These are phyloP conservation scores for Mortierella alpina DNA, from an alignment of 192 early-diverging fungal genomes.

Conservation along the genomic window DNA sequence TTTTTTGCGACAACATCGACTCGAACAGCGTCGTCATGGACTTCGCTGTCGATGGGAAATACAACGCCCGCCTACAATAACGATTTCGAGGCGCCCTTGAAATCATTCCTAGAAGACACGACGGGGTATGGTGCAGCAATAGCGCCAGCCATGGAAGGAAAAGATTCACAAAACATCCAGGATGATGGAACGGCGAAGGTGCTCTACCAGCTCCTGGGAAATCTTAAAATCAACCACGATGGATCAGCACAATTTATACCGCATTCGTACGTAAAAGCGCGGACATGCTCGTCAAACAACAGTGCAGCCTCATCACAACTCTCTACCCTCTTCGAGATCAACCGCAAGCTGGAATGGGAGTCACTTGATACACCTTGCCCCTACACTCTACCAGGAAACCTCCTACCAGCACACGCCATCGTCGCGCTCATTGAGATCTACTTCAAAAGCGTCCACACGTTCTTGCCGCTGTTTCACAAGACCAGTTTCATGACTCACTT, in stretches of 20 bases:
- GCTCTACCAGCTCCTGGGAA: slow-evolving; percentile 10
- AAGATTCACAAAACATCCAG: not conserved
- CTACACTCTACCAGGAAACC: slow-evolving; percentile 15
- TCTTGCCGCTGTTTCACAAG: slow-evolving; percentile 64
- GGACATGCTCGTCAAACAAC: not conserved
- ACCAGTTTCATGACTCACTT: slow-evolving; percentile 52
- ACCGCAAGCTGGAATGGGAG: slow-evolving; percentile 22
- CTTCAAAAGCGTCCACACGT: slow-evolving; percentile 66
- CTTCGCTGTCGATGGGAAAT: no score
- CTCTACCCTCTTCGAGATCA: slow-evolving; percentile 5
- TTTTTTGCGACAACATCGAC: no score
- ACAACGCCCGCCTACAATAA: no score
- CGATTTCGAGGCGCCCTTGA: no score
- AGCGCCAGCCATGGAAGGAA: not conserved
- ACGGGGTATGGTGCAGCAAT: not conserved
- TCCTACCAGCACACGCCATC: slow-evolving; percentile 18
- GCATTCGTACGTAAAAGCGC: slow-evolving; percentile 20
- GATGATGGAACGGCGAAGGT: not conserved
- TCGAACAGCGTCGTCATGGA: no score
- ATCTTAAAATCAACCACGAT: slow-evolving; percentile 19
- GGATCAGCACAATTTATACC: slow-evolving; percentile 22
- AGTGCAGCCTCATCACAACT: not conserved
- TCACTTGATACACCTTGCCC: slow-evolving; percentile 22
- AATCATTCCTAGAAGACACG: not conserved
- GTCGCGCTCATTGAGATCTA: slow-evolving; percentile 53